phyloP scores from a whole-genome alignment of 176 grass and related monocot species.

The Ananas comosus region DNA sequence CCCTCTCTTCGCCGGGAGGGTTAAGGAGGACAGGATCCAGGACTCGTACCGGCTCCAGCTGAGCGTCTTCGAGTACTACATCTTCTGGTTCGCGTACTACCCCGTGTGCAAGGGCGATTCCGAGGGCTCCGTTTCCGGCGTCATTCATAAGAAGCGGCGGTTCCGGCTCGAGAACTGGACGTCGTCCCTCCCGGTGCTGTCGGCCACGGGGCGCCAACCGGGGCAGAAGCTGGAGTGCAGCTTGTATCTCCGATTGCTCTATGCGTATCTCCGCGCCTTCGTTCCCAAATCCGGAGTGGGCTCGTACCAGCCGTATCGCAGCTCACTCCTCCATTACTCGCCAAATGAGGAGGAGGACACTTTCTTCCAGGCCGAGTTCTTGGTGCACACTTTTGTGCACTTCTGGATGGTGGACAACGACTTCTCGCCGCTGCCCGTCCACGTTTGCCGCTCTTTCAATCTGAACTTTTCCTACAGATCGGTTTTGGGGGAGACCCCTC shows the following conservation, averaged over 20 bases:
- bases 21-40: slow-evolving; percentile 39
- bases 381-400: slow-evolving; percentile 53
- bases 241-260: slow-evolving; percentile 61
- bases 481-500: slow-evolving; percentile 29
- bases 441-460: slow-evolving; percentile 18
- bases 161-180: slow-evolving; percentile 59
- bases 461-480: slow-evolving; percentile 16
- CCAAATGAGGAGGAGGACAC: slow-evolving; percentile 13
- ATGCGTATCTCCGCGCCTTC: slow-evolving; percentile 63
- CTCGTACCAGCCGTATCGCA: slow-evolving; percentile 18
- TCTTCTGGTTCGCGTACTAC: slow-evolving; percentile 98
- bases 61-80: slow-evolving; percentile 74
- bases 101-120: slow-evolving; percentile 36
- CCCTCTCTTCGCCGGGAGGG: slow-evolving; percentile 41
- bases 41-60: slow-evolving; percentile 43
- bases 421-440: slow-evolving; percentile 57
- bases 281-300: slow-evolving; percentile 32
- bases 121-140: neutral
- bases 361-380: slow-evolving; percentile 45
- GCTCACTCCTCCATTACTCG: slow-evolving; percentile 38
- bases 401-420: slow-evolving; percentile 92
- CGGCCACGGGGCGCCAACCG: slow-evolving; percentile 22
- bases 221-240: slow-evolving; percentile 38
- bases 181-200: slow-evolving; percentile 42
- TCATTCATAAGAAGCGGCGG: slow-evolving; percentile 5